Base-by-base conservation (phyloP, 345 rosid species). In the Boechera stricta region DNA sequence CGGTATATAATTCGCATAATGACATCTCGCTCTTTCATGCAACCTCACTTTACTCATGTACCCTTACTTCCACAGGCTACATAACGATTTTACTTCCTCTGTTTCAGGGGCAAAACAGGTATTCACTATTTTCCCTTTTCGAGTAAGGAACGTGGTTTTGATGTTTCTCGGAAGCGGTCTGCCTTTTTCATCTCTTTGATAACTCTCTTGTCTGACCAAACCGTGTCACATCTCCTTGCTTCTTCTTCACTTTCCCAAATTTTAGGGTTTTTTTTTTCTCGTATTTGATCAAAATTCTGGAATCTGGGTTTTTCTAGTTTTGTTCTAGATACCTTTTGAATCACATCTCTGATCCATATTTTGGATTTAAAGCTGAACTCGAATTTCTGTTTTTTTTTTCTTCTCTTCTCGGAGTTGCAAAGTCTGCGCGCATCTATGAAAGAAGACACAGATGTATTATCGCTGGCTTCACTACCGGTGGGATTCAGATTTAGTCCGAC, bases 401-500 rank as follows among this genome's bases (percentile, higher is more conserved):
- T 16, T 5, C 1, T 12, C 7, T 5, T 38, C 62, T 68, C 69
- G 42, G 53, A 42, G 33, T 45, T 39, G 55, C 49, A 56, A 64
- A 71, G 28, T 67, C 73, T 21, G 4, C 4, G 39, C 79, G 5
- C 1, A 63, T 8, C 12, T 70, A 18, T 53, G 71, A 45, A 77
- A 41, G 24, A 77, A 32, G 67, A 67, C 38, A 87, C 86, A 88
- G 84, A 87, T 11, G 85, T 77, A 57, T 7, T 83, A 48, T 80
- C 93, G 13, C 47, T 90, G 60, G 75, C 77, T 74, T 86, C 97
- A 5, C 85, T 92, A 29, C 98, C 98, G 1, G 80, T 92, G 39
- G 98, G 98, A 4, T 92, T 85, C 82, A 80, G 98, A 64, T 94
- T 94, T 79, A 79, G 96, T 54, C 98, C 98, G 6, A 89, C 98